Percentiles rank a stretch among this genome's conserved stretches.
These are phyloP conservation scores for Syzygium syzygioides DNA, from an alignment of 441 rosid species.

Conservation along the genomic window DNA sequence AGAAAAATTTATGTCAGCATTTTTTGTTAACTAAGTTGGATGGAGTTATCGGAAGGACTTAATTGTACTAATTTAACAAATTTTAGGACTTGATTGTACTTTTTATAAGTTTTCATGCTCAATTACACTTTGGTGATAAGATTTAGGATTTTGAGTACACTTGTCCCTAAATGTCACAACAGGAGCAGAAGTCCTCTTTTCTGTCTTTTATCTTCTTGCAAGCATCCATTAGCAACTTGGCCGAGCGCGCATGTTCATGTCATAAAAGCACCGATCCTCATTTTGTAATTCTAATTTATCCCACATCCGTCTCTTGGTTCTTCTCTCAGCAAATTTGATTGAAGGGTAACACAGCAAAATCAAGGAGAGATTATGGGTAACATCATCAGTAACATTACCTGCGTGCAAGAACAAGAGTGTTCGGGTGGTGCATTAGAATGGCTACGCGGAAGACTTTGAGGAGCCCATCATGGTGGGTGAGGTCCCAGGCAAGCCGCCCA, in stretches of 20 bases:
- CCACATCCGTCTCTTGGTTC: background rate
- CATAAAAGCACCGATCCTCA: background rate
- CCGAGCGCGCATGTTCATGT: background rate
- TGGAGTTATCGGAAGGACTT: too few species aligned
- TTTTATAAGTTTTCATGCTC: too few species aligned
- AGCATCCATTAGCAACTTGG: background rate
- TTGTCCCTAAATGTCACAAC: background rate
- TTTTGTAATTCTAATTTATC: background rate
- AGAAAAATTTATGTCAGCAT: too few species aligned
- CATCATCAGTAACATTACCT: background rate
- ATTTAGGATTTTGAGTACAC: too few species aligned
- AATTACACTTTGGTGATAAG: too few species aligned
- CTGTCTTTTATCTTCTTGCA: background rate
- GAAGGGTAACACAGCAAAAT: background rate
- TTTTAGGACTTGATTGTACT: too few species aligned
- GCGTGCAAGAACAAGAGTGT: background rate
- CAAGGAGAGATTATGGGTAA: background rate
- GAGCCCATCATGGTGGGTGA: slow-evolving; percentile 4
- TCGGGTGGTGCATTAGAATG: slow-evolving; percentile 8
- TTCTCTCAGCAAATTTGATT: background rate
- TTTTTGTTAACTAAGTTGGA: too few species aligned
- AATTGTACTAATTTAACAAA: too few species aligned
- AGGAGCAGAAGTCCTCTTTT: background rate
- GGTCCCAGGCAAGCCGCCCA: slow-evolving; percentile 5
- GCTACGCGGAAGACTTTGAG: slow-evolving; percentile 8